Conservation (phyloP, 352 stramenopile genomes). For the Pythium insidiosum region DNA sequence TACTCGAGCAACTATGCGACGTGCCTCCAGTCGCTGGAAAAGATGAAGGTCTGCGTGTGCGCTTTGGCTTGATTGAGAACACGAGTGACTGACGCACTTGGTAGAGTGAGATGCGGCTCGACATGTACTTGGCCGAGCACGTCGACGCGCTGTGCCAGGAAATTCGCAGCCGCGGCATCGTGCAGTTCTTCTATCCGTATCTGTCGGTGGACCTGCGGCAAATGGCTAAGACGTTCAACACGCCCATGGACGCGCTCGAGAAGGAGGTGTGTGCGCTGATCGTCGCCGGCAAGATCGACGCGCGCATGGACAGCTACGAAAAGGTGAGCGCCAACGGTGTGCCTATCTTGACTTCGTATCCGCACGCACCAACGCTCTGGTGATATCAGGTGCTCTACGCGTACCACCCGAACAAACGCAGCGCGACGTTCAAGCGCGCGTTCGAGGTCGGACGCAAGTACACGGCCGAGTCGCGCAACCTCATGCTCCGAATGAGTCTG, state of each 20-base stretch:
- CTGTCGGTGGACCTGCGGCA: constrained; percentile 78
- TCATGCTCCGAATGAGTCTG: constrained; percentile 81
- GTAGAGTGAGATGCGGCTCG: constrained; percentile 65
- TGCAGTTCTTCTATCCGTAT: constrained; percentile 88
- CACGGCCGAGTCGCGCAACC: constrained; percentile 68
- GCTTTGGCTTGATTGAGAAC: background rate
- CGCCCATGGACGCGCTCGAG: constrained; percentile 45
- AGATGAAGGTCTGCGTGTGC: constrained; percentile 42
- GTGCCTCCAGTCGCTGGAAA: constrained; percentile 69
- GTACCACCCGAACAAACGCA: constrained; percentile 71
- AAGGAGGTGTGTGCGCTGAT: constrained; percentile 80
- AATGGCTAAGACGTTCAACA: constrained; percentile 85
- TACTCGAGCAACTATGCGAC: constrained; percentile 83
- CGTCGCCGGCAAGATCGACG: constrained; percentile 53
- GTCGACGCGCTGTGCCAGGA: constrained; percentile 68
- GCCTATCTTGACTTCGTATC: too few species aligned
- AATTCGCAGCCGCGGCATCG: constrained; percentile 79
- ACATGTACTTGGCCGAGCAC: constrained; percentile 74
- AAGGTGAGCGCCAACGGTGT: too few species aligned
- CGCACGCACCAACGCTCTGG: too few species aligned
- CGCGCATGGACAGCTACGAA: constrained; percentile 84
- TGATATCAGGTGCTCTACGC: constrained; percentile 68
- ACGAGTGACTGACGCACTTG: too few species aligned
- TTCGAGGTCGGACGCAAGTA: constrained; percentile 78
- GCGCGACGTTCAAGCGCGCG: constrained; percentile 69